A percentile compares a stretch with the other conserved stretches of the same genome.
Evolutionary conservation across 2,329 filamentous ascomycete genomes (phyloP).

Genomic region (Aspergillaceae sp.): DNA sequence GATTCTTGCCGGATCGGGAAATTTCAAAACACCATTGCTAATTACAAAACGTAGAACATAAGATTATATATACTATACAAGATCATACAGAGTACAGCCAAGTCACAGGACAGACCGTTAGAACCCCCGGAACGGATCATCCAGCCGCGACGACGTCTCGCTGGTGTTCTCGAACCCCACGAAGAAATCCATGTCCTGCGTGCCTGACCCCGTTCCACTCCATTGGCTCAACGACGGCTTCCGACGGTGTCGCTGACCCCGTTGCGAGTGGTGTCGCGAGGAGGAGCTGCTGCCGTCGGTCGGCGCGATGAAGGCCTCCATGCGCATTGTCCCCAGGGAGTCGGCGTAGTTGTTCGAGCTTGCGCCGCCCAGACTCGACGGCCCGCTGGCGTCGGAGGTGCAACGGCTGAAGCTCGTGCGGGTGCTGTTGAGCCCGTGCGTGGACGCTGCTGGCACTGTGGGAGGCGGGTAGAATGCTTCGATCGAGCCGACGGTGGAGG

Average conservation of each 20-base stretch:
- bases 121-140: conserved; percentile 42
- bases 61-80: too few relatives aligned
- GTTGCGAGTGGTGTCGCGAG: conserved; percentile 5
- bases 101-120: conserved; percentile 9
- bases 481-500: conserved; percentile 50
- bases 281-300: conserved; percentile 18
- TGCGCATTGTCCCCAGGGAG: conserved; percentile 80
- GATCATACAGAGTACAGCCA: too few relatives aligned
- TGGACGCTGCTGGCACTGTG: conserved; percentile 5
- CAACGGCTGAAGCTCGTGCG: conserved; percentile 42
- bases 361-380: conserved; percentile 33
- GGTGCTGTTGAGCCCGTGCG: conserved; percentile 23
- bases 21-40: too few relatives aligned
- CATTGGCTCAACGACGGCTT: conserved; percentile 25
- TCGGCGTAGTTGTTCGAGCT: conserved; percentile 63
- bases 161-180: conserved; percentile 22
- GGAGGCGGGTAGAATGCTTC: conserved; percentile 44
- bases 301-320: conserved; percentile 87
- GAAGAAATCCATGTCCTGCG: conserved; percentile 23
- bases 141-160: conserved; percentile 31
- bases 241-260: conserved; percentile 15
- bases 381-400: conserved; percentile 44
- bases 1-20: too few relatives aligned
- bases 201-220: conserved; percentile 16
- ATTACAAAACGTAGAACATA: too few relatives aligned